Base-by-base conservation (phyloP, 2,329 filamentous ascomycete genomes). In the Lachnellula suecica region DNA sequence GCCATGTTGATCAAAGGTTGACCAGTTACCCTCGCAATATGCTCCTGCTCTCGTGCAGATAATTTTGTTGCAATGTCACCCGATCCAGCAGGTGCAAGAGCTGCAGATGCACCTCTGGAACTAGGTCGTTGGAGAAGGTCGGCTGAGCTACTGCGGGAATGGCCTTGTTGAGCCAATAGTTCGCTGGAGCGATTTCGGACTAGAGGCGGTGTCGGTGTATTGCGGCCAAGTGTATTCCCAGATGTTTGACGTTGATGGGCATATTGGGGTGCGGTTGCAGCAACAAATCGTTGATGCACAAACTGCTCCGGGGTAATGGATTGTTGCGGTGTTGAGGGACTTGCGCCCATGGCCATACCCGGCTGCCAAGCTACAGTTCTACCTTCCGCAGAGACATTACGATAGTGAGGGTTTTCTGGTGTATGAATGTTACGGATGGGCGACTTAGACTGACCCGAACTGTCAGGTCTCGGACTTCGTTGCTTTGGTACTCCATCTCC, bases 1-100 rank as follows among this genome's bases (percentile, higher is more conserved):
- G 79, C 57, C 45, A 79, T 79, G 4, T 79, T 80, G 66, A 95
- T 74, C 45, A 96, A 74, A 0, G 91, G 88, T 0, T 84, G 85
- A 1, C 89, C 88, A 0, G 91, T 96, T 61, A 90, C 78, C 34
- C 88, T 83, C 9, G 91, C 89, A n/a, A 96, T 81, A 60, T 95
- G 87, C 70, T 95, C 90, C 68, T 95, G 91, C 69, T 96, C 91
- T 15, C 88, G 83, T 17, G 91, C 91, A 19, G 89, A 91, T n/a
- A 96, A 76, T 52, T 86, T 81, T 0, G 74, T 71, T 8, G 80
- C 77, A 22, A 79, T 71, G 58, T 83, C 77, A 44, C 74, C 74
- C 52, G 50, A 56, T 6, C 60, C 60, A 22, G 55, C 57, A 19
- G 61, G 56, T 9, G 57, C 59, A n/a, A 68, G 54, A 34, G 56